Conservation (phyloP, 192 early-diverging fungal species). For the Geranomyces michiganensis region DNA sequence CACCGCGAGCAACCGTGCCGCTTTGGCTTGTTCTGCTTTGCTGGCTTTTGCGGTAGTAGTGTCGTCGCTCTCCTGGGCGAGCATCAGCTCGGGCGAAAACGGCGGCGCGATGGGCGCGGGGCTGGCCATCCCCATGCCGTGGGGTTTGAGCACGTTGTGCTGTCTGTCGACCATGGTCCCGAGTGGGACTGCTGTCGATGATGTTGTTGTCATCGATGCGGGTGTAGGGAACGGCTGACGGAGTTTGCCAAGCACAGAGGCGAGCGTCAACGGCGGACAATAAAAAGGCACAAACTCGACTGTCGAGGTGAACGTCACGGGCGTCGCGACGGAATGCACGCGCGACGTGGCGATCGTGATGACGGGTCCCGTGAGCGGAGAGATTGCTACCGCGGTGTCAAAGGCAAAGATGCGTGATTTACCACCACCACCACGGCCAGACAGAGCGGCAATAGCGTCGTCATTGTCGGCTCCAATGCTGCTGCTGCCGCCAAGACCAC, state of each 20-base stretch:
- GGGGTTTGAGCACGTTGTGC: conserved; percentile 4
- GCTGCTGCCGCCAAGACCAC: not conserved
- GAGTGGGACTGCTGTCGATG: not conserved
- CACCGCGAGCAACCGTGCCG: not conserved
- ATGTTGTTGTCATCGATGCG: not conserved
- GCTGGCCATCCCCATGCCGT: conserved; percentile 26
- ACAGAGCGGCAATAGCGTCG: too few relatives aligned
- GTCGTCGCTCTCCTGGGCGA: not conserved
- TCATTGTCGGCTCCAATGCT: not conserved
- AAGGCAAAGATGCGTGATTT: too few relatives aligned
- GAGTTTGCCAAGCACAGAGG: conserved; percentile 22
- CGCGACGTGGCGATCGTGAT: conserved; percentile 11
- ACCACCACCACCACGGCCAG: too few relatives aligned
- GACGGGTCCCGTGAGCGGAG: conserved; percentile 23
- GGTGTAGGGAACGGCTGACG: conserved; percentile 5
- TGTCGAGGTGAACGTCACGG: conserved; percentile 14
- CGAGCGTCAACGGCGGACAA: conserved; percentile 26
- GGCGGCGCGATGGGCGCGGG: conserved; percentile 1
- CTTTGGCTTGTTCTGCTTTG: not conserved
- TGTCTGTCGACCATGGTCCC: conserved; percentile 13
- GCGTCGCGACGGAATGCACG: not conserved
- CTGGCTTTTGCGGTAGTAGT: not conserved
- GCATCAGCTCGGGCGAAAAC: too few relatives aligned
- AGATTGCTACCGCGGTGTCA: not conserved
- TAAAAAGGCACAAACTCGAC: conserved; percentile 20